These are phyloP conservation scores for Lactarius evosmus DNA, from an alignment of 768 basidiomycete genomes.

Conservation along the genomic window DNA sequence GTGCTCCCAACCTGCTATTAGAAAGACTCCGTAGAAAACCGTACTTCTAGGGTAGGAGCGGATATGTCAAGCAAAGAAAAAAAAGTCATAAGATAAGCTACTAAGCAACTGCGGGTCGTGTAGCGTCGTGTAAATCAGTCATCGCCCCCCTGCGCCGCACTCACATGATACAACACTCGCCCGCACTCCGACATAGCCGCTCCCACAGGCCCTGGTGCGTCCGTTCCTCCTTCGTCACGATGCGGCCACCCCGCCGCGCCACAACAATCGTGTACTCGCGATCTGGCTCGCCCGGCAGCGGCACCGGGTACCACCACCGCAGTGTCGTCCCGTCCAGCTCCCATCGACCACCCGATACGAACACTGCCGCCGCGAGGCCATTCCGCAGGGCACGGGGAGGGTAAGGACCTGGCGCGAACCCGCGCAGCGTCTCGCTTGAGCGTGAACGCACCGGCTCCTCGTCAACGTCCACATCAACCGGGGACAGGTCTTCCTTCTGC, in stretches of 20 bases:
- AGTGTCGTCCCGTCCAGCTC: conserved; percentile 49
- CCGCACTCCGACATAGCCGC: conserved; percentile 15
- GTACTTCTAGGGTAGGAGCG: conserved; percentile 6
- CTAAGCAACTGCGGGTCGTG: neutral
- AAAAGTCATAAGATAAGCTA: conserved; percentile 5
- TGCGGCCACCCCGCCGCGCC: conserved; percentile 33
- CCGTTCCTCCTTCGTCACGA: conserved; percentile 30
- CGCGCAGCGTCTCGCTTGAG: conserved; percentile 26
- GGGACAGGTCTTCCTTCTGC: conserved; percentile 19
- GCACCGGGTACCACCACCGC: conserved; percentile 40
- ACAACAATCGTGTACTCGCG: conserved; percentile 36
- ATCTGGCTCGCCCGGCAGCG: conserved; percentile 32
- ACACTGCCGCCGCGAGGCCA: conserved; percentile 58
- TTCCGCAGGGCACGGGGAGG: conserved; percentile 22
- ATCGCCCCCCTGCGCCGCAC: neutral
- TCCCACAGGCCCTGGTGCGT: conserved; percentile 23
- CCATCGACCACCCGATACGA: conserved; percentile 47
- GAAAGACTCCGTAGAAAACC: neutral
- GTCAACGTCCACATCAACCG: conserved; percentile 10
- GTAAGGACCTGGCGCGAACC: conserved; percentile 18
- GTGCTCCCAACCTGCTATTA: conserved; percentile 11
- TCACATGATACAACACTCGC: conserved; percentile 24
- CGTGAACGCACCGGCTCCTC: conserved; percentile 10
- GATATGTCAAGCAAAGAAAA: neutral
- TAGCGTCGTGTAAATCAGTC: neutral